These are phyloP conservation scores for Polyporus tsugae DNA, from an alignment of 1,284 basidiomycete species.

Conservation along the genomic window DNA sequence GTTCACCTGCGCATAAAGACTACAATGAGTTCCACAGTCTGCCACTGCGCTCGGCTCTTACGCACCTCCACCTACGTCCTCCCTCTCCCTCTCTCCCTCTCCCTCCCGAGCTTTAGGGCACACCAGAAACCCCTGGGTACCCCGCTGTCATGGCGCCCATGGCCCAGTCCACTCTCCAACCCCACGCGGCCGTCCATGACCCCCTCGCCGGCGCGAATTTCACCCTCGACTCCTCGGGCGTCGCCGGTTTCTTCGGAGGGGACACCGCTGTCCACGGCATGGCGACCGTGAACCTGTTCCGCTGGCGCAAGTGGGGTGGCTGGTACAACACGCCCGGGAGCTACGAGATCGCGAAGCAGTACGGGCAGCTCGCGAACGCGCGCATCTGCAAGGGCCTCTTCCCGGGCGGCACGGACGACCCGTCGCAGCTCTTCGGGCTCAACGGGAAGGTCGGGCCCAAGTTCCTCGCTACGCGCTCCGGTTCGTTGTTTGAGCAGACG, in stretches of 20 bases:
- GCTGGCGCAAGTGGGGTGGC: slow-evolving; percentile 28
- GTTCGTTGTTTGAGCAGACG: slow-evolving; percentile 26
- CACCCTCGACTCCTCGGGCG: slow-evolving; percentile 32
- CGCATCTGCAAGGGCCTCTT: slow-evolving; percentile 34
- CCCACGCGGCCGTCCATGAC: slow-evolving; percentile 1
- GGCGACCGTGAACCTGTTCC: slow-evolving; percentile 32
- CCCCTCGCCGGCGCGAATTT: slow-evolving; percentile 22
- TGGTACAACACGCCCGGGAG: slow-evolving; percentile 32
- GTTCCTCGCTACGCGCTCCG: slow-evolving; percentile 33
- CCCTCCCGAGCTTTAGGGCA: background rate
- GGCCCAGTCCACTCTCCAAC: background rate
- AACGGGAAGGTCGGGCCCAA: slow-evolving; percentile 26
- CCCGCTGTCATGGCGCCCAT: slow-evolving; percentile 1
- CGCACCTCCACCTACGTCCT: background rate
- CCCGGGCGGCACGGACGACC: slow-evolving; percentile 29
- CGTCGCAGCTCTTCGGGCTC: slow-evolving; percentile 33
- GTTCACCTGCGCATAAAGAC: background rate
- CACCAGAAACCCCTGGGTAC: background rate
- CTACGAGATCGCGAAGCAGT: slow-evolving; percentile 33
- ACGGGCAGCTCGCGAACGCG: slow-evolving; percentile 33
- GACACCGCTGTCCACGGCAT: slow-evolving; percentile 30
- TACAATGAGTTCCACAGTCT: background rate
- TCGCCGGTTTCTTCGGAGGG: slow-evolving; percentile 35
- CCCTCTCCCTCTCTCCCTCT: background rate
- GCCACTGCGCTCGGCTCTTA: background rate